These are phyloP conservation scores for Pleoardoris graminearum DNA, from an alignment of 2,329 filamentous ascomycete genomes.

Conservation along the genomic window DNA sequence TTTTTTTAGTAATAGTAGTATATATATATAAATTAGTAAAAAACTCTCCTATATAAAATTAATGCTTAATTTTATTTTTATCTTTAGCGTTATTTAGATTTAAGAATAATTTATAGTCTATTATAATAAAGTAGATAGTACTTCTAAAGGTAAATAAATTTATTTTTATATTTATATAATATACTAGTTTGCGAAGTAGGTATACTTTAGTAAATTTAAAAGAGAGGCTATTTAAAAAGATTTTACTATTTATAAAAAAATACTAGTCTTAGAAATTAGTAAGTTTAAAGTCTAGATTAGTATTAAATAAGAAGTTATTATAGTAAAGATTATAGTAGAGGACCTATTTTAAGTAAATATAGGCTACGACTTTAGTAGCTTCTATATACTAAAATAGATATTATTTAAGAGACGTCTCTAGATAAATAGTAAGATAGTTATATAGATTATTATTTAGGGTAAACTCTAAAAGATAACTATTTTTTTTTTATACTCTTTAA, in stretches of 20 bases:
- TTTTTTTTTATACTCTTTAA: constrained; percentile 13
- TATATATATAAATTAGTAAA: constrained; percentile 7
- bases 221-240: constrained; percentile 14
- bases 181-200: constrained; percentile 18
- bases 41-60: constrained; percentile 10
- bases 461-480: constrained; percentile 19
- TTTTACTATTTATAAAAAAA: constrained; percentile 11
- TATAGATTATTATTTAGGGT: constrained; percentile 16
- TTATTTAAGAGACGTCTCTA: constrained; percentile 13
- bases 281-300: constrained; percentile 15
- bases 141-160: constrained; percentile 29
- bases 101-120: constrained; percentile 10
- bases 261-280: constrained; percentile 18
- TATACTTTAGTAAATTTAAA: constrained; percentile 23
- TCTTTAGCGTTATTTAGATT: constrained; percentile 11
- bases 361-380: constrained; percentile 16
- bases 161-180: constrained; percentile 19
- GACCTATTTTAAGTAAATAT: constrained; percentile 17
- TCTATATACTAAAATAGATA: constrained; percentile 16
- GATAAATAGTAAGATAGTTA: constrained; percentile 15
- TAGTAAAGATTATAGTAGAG: constrained; percentile 17
- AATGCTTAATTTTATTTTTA: constrained; percentile 9
- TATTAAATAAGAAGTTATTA: constrained; percentile 16
- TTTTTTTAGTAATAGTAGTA: constrained; percentile 10
- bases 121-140: constrained; percentile 25